phyloP scores from a whole-genome alignment of 768 basidiomycete species.

The Auricularia auricula-judae region DNA sequence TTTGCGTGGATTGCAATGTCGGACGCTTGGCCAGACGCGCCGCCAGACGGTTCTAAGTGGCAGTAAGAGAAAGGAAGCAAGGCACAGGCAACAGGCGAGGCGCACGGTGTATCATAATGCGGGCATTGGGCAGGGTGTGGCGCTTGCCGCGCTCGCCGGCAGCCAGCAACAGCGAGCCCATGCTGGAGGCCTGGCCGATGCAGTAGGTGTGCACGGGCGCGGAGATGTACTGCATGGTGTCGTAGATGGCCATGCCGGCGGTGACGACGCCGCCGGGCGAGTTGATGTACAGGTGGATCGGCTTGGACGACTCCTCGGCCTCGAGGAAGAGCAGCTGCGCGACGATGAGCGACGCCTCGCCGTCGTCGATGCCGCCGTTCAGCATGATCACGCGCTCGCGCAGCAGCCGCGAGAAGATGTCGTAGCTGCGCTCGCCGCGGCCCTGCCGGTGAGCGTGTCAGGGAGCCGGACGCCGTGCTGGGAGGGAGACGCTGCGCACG shows the following conservation, averaged over 20 bases:
- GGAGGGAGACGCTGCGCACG: slow-evolving; percentile 27
- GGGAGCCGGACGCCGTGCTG: slow-evolving; percentile 6
- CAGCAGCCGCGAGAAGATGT: slow-evolving; percentile 89
- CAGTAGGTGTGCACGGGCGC: slow-evolving; percentile 96
- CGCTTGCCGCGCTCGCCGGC: slow-evolving; percentile 85
- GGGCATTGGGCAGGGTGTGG: slow-evolving; percentile 85
- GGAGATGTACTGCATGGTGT: slow-evolving; percentile 82
- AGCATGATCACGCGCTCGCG: slow-evolving; percentile 94
- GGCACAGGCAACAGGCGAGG: too few relatives aligned
- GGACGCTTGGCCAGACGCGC: slow-evolving; percentile 88
- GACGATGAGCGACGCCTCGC: slow-evolving; percentile 78
- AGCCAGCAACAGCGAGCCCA: slow-evolving; percentile 89
- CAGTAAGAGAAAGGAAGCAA: too few relatives aligned
- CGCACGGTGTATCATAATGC: slow-evolving; percentile 97
- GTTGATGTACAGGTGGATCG: slow-evolving; percentile 95
- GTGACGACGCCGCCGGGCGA: slow-evolving; percentile 95
- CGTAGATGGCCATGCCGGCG: slow-evolving; percentile 92
- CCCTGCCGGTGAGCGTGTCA: slow-evolving; percentile 33
- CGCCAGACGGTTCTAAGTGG: slow-evolving; percentile 97
- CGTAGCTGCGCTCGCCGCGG: slow-evolving; percentile 82
- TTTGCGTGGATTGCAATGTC: slow-evolving; percentile 98
- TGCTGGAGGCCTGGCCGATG: slow-evolving; percentile 88
- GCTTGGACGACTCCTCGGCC: slow-evolving; percentile 88
- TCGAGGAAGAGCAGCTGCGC: slow-evolving; percentile 93
- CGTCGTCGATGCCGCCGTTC: slow-evolving; percentile 85